Evolutionary conservation across 192 early-diverging fungal species (phyloP).

Genomic region (Coemansia aciculifera): DNA sequence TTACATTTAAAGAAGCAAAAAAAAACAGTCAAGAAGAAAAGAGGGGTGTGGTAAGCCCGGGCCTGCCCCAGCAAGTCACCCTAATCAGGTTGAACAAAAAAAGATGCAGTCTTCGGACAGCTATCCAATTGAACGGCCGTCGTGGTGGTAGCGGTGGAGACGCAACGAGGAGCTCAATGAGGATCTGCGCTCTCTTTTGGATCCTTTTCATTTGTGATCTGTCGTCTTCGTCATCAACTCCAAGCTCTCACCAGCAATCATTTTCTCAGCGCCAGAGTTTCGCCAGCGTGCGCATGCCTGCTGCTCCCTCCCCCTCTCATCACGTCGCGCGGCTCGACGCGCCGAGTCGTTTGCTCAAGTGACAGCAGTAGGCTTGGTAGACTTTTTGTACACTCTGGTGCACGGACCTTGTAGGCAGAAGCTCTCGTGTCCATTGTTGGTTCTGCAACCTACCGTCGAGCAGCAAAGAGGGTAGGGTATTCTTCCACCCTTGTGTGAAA

Average conservation of each 20-base stretch:
- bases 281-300: not conserved
- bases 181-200: not conserved
- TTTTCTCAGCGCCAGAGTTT: not conserved
- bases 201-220: not conserved
- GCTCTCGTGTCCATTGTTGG: too few species aligned
- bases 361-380: not conserved
- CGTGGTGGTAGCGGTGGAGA: not conserved
- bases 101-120: not conserved
- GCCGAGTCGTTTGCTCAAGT: not conserved
- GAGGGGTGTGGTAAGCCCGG: not conserved
- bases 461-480: too few species aligned
- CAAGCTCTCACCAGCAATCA: not conserved
- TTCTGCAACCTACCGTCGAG: too few species aligned
- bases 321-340: not conserved
- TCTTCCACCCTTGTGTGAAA: too few species aligned
- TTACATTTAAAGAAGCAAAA: conserved; percentile 3
- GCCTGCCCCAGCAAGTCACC: not conserved
- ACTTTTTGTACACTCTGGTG: not conserved
- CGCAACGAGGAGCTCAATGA: not conserved
- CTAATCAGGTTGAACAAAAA: not conserved
- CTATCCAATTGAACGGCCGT: not conserved
- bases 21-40: conserved; percentile 6
- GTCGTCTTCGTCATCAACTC: not conserved
- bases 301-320: not conserved
- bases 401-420: not conserved